These are phyloP conservation scores for Aspergillus hortae DNA, from an alignment of 2,329 filamentous ascomycete genomes.

Conservation along the genomic window DNA sequence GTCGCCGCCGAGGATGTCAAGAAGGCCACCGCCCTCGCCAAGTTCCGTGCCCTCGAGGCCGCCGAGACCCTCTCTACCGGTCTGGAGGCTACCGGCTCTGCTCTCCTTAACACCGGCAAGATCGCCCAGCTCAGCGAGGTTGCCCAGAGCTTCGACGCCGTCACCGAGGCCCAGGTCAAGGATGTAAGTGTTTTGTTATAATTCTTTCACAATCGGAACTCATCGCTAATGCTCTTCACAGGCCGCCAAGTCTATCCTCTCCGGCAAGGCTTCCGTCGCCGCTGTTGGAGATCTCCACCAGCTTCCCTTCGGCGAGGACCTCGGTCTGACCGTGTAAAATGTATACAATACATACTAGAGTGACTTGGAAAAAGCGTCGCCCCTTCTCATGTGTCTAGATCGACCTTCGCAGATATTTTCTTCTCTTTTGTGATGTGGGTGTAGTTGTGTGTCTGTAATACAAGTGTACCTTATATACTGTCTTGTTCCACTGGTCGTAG, in stretches of 20 bases:
- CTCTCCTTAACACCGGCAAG: constrained; percentile 76
- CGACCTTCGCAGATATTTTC: constrained; percentile 31
- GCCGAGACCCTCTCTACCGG: constrained; percentile 74
- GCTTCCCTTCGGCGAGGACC: constrained; percentile 88
- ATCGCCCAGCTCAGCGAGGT: constrained; percentile 79
- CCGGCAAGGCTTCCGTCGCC: constrained; percentile 83
- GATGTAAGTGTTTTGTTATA: constrained; percentile 57
- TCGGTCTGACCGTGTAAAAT: constrained; percentile 87
- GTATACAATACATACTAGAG: constrained; percentile 37
- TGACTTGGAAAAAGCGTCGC: constrained; percentile 27
- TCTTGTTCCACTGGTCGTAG: not conserved
- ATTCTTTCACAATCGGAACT: not conserved
- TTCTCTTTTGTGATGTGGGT: constrained; percentile 30
- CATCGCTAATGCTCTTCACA: constrained; percentile 38
- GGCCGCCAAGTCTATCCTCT: constrained; percentile 83
- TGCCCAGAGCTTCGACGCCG: constrained; percentile 72
- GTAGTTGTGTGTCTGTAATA: constrained; percentile 39
- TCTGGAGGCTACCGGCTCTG: constrained; percentile 78
- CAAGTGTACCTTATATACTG: constrained; percentile 35
- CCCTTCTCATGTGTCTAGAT: constrained; percentile 35
- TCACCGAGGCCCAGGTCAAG: constrained; percentile 81
- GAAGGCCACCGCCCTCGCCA: constrained; percentile 89
- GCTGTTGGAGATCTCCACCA: constrained; percentile 87
- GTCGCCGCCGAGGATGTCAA: constrained; percentile 80
- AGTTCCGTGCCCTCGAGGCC: constrained; percentile 83